Percentiles rank a stretch among this genome's conserved stretches.
Conservation (phyloP, 208 protist species). For the Sergeia podlipaevii region DNA sequence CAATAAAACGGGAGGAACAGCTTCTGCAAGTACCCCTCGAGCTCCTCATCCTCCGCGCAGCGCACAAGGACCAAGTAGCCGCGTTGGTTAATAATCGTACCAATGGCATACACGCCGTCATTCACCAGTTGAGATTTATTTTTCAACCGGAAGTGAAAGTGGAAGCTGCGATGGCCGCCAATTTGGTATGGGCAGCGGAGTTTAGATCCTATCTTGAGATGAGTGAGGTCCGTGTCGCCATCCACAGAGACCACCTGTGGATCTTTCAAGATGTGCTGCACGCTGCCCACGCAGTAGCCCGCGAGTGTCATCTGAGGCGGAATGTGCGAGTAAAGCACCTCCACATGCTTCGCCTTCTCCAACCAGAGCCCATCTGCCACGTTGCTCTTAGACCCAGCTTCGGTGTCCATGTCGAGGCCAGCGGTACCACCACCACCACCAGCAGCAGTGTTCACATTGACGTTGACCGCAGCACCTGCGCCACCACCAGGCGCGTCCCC, state of each 20-base stretch:
- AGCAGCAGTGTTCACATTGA: neutral
- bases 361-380: constrained; percentile 43
- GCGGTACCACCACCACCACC: neutral
- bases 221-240: constrained; percentile 44
- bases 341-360: constrained; percentile 71
- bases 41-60: constrained; percentile 62
- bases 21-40: constrained; percentile 64
- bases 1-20: constrained; percentile 70
- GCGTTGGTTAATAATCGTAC: constrained; percentile 57
- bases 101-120: constrained; percentile 64
- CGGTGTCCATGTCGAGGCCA: neutral
- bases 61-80: constrained; percentile 74
- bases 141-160: constrained; percentile 52
- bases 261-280: constrained; percentile 71
- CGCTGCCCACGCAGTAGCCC: constrained; percentile 61
- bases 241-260: constrained; percentile 72
- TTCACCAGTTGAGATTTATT: constrained; percentile 57
- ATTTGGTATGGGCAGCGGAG: constrained; percentile 49
- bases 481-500: neutral
- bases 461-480: neutral
- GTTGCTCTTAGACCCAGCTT: neutral
- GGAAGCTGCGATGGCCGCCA: constrained; percentile 63
- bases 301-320: constrained; percentile 51
- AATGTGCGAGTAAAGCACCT: constrained; percentile 74
- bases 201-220: constrained; percentile 60